Conservation (phyloP, 2,329 filamentous ascomycete species). For the Verticillium alfalfae region DNA sequence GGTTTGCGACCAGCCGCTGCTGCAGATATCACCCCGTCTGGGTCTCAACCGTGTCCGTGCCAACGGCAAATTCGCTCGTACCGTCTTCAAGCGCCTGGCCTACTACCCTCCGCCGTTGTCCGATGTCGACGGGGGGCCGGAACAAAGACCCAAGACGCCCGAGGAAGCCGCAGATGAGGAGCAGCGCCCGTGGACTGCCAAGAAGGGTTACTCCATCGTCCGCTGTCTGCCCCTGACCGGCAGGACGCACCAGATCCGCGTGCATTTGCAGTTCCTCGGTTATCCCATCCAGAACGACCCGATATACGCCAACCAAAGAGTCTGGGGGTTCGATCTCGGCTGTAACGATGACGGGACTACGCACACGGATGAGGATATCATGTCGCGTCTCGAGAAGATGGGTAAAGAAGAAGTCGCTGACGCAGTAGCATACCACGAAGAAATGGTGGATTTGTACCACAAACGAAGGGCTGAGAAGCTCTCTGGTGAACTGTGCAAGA, state of each 20-base stretch:
- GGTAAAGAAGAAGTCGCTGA: slow-evolving; percentile 90
- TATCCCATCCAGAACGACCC: slow-evolving; percentile 97
- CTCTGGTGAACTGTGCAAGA: slow-evolving; percentile 74
- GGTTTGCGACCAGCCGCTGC: slow-evolving; percentile 87
- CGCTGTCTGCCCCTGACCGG: slow-evolving; percentile 91
- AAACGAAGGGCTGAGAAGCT: slow-evolving; percentile 89
- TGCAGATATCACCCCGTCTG: slow-evolving; percentile 91
- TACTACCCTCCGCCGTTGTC: slow-evolving; percentile 65
- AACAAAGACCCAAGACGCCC: slow-evolving; percentile 15
- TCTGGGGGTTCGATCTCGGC: slow-evolving; percentile 81
- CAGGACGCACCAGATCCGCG: slow-evolving; percentile 88
- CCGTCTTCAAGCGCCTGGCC: slow-evolving; percentile 86
- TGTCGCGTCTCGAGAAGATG: slow-evolving; percentile 79
- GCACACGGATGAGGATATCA: slow-evolving; percentile 83
- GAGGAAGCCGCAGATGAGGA: slow-evolving; percentile 15
- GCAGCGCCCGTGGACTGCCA: slow-evolving; percentile 39
- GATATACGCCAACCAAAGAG: slow-evolving; percentile 90
- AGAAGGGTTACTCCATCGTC: slow-evolving; percentile 86
- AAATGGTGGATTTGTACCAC: slow-evolving; percentile 86
- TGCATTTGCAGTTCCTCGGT: slow-evolving; percentile 90
- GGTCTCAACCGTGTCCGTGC: slow-evolving; percentile 92
- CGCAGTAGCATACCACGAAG: slow-evolving; percentile 87
- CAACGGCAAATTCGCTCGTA: slow-evolving; percentile 82
- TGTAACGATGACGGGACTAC: slow-evolving; percentile 59
- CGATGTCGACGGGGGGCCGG: slow-evolving; percentile 3